phyloP scores from a whole-genome alignment of 345 rosid species.

The Syzygium oleosum region DNA sequence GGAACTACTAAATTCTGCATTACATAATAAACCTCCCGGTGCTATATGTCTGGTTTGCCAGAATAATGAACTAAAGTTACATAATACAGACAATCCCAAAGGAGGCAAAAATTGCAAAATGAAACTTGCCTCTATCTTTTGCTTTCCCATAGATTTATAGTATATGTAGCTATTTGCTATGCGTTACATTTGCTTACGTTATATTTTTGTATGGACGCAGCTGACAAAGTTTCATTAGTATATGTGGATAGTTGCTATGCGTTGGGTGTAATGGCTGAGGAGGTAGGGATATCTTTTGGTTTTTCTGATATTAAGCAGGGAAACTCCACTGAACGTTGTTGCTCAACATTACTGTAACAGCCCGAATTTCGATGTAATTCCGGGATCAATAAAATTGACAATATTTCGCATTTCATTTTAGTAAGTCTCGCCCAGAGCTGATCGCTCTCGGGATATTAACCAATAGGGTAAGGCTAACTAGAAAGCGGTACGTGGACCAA shows the following conservation, averaged over 20 bases:
- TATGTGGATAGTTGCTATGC: neutral
- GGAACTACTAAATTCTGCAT: neutral
- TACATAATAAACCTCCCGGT: neutral
- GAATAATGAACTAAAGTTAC: neutral
- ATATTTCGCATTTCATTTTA: too few relatives aligned
- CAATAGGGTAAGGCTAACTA: too few relatives aligned
- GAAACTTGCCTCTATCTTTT: neutral
- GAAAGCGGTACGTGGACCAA: too few relatives aligned
- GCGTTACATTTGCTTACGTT: neutral
- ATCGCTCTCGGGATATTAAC: too few relatives aligned
- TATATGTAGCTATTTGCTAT: neutral
- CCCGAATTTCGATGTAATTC: too few relatives aligned
- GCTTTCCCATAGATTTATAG: neutral
- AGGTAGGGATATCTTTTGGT: neutral
- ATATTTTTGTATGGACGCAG: neutral
- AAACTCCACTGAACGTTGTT: neutral
- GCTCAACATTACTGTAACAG: too few relatives aligned
- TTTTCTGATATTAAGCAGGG: neutral
- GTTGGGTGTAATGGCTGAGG: too few relatives aligned
- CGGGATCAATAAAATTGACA: too few relatives aligned
- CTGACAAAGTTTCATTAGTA: neutral
- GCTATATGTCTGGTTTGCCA: neutral
- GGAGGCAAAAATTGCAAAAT: neutral
- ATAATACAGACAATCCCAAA: neutral
- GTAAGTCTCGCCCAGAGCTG: too few relatives aligned